These are phyloP conservation scores for Leccinum obscurum DNA, from an alignment of 768 basidiomycete species.

Conservation along the genomic window DNA sequence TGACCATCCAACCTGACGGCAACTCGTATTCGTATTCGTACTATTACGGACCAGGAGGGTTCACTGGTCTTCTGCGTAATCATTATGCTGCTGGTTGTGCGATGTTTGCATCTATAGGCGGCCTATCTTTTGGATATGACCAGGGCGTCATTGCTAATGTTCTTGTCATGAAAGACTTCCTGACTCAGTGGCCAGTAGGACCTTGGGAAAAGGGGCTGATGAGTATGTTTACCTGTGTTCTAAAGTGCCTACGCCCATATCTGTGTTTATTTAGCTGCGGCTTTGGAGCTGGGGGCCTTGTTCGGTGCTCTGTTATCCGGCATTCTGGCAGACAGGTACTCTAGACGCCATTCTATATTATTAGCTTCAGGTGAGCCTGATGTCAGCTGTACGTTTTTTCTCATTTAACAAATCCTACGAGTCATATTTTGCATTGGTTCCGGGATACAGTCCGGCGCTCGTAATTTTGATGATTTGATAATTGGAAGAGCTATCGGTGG, in stretches of 20 bases:
- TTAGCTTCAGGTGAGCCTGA: conserved; percentile 58
- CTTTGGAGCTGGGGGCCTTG: conserved; percentile 76
- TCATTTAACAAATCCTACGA: conserved; percentile 25
- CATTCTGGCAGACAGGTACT: conserved; percentile 64
- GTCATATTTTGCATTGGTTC: conserved; percentile 76
- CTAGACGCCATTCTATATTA: conserved; percentile 67
- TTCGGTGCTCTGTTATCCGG: conserved; percentile 71
- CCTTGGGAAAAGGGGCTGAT: conserved; percentile 74
- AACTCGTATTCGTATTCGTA: conserved; percentile 61
- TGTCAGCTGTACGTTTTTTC: neutral
- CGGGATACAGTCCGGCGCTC: conserved; percentile 62
- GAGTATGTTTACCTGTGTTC: conserved; percentile 48
- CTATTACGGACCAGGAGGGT: conserved; percentile 70
- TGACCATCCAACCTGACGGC: conserved; percentile 23
- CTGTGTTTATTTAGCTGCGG: conserved; percentile 53
- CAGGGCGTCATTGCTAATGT: conserved; percentile 88
- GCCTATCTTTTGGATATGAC: conserved; percentile 79
- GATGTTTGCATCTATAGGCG: conserved; percentile 75
- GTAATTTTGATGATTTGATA: conserved; percentile 54
- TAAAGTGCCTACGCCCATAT: neutral
- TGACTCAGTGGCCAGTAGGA: conserved; percentile 64
- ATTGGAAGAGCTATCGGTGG: conserved; percentile 77
- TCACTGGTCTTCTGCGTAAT: conserved; percentile 64
- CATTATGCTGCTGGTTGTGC: conserved; percentile 66
- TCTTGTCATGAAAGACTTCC: conserved; percentile 78